Conservation (phyloP, 169 alveolate genomes). For the Theileria annulata region DNA sequence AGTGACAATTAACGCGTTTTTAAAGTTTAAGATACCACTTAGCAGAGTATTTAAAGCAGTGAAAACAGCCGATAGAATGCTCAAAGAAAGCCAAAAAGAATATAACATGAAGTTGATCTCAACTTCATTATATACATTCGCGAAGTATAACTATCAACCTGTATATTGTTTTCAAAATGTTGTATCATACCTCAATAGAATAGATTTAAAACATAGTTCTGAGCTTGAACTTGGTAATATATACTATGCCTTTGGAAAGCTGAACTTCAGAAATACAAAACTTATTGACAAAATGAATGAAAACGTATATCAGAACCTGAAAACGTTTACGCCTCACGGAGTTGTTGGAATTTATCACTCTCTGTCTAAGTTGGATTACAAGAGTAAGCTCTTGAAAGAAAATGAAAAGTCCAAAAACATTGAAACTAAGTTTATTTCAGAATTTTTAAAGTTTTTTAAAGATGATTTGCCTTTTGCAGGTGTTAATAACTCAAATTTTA, state of each 20-base stretch:
- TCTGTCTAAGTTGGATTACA: slow-evolving; percentile 35
- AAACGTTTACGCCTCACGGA: slow-evolving; percentile 49
- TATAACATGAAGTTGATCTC: slow-evolving; percentile 48
- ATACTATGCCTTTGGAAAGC: slow-evolving; percentile 52
- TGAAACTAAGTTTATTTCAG: not conserved
- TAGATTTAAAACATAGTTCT: not conserved
- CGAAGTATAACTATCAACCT: slow-evolving; percentile 50
- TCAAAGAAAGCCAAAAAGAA: slow-evolving; percentile 6
- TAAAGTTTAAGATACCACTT: slow-evolving; percentile 31
- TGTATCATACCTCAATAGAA: not conserved
- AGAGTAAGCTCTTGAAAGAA: not conserved
- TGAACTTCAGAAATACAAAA: slow-evolving; percentile 25
- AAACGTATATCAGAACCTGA: slow-evolving; percentile 11
- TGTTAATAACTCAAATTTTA: not conserved
- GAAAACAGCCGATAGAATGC: slow-evolving; percentile 14
- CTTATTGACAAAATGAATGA: slow-evolving; percentile 22
- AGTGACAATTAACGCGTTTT: slow-evolving; percentile 34
- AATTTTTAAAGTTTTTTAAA: not conserved
- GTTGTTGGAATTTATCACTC: slow-evolving; percentile 41
- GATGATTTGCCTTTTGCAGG: not conserved
- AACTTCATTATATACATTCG: slow-evolving; percentile 49
- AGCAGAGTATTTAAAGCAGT: slow-evolving; percentile 16
- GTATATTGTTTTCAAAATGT: not conserved
- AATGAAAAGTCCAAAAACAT: not conserved
- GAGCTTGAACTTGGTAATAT: slow-evolving; percentile 55